phyloP scores from a whole-genome alignment of 73 alveolate species.

The Uronychia binucleata region DNA sequence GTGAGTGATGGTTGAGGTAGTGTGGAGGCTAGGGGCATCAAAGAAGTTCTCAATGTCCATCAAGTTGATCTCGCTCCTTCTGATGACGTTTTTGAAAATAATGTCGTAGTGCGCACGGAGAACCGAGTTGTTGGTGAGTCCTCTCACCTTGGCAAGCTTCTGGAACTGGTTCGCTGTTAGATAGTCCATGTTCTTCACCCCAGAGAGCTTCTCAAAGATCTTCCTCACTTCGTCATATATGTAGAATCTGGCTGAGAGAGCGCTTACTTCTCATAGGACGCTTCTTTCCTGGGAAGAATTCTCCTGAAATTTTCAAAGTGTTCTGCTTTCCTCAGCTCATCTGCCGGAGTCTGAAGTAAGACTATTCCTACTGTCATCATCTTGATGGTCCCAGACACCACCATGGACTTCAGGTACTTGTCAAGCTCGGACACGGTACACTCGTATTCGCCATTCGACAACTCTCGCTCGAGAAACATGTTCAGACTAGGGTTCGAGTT shows the following conservation, averaged over 20 bases:
- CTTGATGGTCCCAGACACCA: constrained; percentile 1
- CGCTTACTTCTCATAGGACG: constrained; percentile 18
- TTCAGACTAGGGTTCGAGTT: constrained; percentile 60
- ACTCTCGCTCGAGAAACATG: constrained; percentile 60
- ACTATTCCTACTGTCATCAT: too few species aligned
- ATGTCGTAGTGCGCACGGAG: constrained; percentile 29
- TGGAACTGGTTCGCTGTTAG: constrained; percentile 19
- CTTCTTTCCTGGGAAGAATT: constrained; percentile 2
- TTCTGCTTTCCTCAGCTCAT: too few species aligned
- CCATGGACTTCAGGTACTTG: constrained; percentile 45
- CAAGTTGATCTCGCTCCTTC: constrained; percentile 15
- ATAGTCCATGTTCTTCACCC: constrained; percentile 24
- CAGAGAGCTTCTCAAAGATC: constrained; percentile 22
- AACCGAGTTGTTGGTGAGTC: background rate
- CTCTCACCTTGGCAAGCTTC: constrained; percentile 7
- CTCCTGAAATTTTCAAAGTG: background rate
- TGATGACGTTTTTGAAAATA: constrained; percentile 23
- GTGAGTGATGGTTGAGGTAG: too few species aligned
- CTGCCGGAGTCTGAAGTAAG: too few species aligned
- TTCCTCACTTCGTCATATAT: constrained; percentile 20
- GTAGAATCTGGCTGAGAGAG: too few species aligned
- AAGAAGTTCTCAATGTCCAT: constrained; percentile 44
- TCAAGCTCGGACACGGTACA: constrained; percentile 47
- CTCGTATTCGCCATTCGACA: constrained; percentile 54
- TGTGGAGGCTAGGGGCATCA: too few species aligned